Conservation (phyloP, 2,329 filamentous ascomycete species). For the Annulohypoxylon truncatum region DNA sequence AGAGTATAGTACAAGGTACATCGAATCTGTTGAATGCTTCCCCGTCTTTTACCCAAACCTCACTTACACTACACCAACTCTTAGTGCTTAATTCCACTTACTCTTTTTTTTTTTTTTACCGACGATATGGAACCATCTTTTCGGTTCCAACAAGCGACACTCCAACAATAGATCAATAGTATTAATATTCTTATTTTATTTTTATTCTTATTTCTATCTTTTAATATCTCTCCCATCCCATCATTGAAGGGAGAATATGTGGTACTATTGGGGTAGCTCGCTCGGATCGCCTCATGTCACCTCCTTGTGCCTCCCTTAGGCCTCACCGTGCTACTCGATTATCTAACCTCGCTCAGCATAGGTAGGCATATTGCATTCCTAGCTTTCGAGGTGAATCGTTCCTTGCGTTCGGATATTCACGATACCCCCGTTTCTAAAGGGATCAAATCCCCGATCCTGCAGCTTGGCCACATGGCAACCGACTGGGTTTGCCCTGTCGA, state of each 20-base stretch:
- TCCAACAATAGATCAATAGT: neutral
- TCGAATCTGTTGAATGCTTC: neutral
- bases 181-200: neutral
- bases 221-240: neutral
- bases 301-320: neutral
- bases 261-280: constrained; percentile 3
- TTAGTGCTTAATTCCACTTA: neutral
- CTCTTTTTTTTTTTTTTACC: neutral
- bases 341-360: constrained; percentile 9
- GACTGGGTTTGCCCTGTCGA: constrained; percentile 35
- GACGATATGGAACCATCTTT: constrained; percentile 10
- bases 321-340: constrained; percentile 10
- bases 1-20: neutral
- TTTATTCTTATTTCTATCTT: neutral
- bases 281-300: constrained; percentile 13
- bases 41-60: neutral
- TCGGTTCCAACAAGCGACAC: constrained; percentile 1
- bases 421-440: constrained; percentile 15
- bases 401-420: constrained; percentile 1
- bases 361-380: neutral
- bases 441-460: constrained; percentile 37
- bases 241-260: constrained; percentile 6
- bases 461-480: constrained; percentile 39
- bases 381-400: constrained; percentile 4
- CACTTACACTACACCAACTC: neutral